Percentiles rank a stretch among this genome's conserved stretches.
Evolutionary conservation across 352 stramenopile species (phyloP).

Genomic region (Phytophthora multivora): DNA sequence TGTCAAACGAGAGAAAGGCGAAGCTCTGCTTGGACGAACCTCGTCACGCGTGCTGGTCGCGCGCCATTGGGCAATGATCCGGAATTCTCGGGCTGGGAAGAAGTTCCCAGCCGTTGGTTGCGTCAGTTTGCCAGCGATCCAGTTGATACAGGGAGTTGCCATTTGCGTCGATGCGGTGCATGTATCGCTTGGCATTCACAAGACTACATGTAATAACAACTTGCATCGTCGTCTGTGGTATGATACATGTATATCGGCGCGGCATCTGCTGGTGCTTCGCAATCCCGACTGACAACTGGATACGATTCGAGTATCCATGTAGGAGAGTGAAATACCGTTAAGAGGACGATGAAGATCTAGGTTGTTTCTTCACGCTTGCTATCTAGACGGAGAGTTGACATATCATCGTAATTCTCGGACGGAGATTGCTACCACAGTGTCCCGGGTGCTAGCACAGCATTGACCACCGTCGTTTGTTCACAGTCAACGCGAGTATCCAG

Average conservation of each 20-base stretch:
- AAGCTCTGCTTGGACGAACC: conserved; percentile 1
- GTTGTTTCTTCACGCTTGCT: too few relatives aligned
- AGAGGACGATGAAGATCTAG: too few relatives aligned
- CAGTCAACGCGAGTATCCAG: too few relatives aligned
- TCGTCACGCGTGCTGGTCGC: conserved; percentile 9
- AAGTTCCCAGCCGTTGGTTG: background rate
- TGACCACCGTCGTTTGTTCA: too few relatives aligned
- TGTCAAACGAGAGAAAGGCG: conserved; percentile 3
- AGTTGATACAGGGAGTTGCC: background rate
- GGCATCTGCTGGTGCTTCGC: background rate
- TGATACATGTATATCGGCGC: background rate
- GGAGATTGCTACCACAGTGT: too few relatives aligned
- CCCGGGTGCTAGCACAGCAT: too few relatives aligned
- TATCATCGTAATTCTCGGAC: too few relatives aligned
- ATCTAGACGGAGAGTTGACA: too few relatives aligned
- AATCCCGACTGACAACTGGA: background rate
- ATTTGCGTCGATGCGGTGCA: background rate
- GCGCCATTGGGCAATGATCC: conserved; percentile 7
- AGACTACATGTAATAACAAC: too few relatives aligned
- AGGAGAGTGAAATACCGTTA: too few relatives aligned
- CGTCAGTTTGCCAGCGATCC: background rate
- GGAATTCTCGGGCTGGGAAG: background rate
- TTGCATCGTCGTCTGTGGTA: too few relatives aligned
- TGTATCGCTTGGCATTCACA: too few relatives aligned
- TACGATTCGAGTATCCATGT: background rate